Evolutionary conservation across 2,329 filamentous ascomycete species (phyloP).

Genomic region (Escovopsis sp.): DNA sequence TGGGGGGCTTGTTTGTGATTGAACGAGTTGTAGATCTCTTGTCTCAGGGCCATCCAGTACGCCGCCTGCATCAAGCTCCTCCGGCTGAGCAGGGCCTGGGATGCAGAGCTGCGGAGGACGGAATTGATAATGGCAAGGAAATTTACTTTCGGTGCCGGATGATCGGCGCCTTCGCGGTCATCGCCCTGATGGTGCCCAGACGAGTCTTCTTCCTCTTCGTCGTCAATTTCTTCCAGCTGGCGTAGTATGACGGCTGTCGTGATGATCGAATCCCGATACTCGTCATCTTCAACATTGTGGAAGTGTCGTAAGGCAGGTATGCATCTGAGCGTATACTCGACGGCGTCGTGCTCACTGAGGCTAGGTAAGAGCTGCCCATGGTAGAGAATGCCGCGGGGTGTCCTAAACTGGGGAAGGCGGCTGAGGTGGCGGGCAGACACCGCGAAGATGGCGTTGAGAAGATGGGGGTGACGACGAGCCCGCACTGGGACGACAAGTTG

Average conservation of each 20-base stretch:
- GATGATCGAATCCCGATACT: conserved; percentile 24
- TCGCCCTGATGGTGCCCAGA: conserved; percentile 1
- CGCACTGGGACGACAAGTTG: conserved; percentile 21
- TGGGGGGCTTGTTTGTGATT: conserved; percentile 23
- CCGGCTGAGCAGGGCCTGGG: conserved; percentile 19
- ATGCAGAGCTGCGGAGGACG: conserved; percentile 21
- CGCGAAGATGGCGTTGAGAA: conserved; percentile 26
- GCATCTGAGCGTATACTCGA: conserved; percentile 25
- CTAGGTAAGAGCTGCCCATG: conserved; percentile 21
- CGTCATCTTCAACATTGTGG: conserved; percentile 21
- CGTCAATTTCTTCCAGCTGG: conserved; percentile 26
- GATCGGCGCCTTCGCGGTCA: not conserved
- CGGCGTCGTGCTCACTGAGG: conserved; percentile 21
- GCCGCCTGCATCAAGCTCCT: conserved; percentile 23
- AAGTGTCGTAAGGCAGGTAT: conserved; percentile 24
- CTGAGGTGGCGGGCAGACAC: conserved; percentile 24
- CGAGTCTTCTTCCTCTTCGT: conserved; percentile 21
- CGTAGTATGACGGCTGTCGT: conserved; percentile 25
- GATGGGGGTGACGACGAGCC: conserved; percentile 20
- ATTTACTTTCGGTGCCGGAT: conserved; percentile 14
- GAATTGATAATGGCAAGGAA: conserved; percentile 26
- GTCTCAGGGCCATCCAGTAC: conserved; percentile 26
- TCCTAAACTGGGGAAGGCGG: conserved; percentile 23
- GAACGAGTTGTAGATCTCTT: conserved; percentile 26
- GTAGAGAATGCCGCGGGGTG: conserved; percentile 19